phyloP scores from a whole-genome alignment of 176 grass and related monocot species.

The Phoenix roebelenii region DNA sequence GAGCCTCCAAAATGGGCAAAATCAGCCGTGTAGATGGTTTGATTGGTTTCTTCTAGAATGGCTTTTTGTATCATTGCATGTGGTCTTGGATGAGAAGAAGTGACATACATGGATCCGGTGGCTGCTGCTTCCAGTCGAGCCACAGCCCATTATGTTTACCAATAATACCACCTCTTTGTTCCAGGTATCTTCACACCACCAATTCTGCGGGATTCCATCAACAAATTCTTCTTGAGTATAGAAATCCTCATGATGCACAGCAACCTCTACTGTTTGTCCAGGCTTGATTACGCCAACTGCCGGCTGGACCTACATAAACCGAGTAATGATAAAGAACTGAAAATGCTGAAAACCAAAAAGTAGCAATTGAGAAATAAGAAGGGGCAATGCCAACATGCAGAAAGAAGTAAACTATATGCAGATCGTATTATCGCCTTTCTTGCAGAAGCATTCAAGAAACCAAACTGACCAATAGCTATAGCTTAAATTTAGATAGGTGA shows the following conservation, averaged over 20 bases:
- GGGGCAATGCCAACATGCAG: too few relatives aligned
- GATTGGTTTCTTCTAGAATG: conserved; percentile 48
- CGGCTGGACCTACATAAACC: conserved; percentile 54
- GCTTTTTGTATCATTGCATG: conserved; percentile 3
- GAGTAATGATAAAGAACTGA: neutral
- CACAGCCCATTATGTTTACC: conserved; percentile 54
- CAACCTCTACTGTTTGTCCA: conserved; percentile 58
- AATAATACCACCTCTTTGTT: conserved; percentile 59
- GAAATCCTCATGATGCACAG: conserved; percentile 73
- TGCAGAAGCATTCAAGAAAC: too few relatives aligned
- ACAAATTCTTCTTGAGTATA: conserved; percentile 76
- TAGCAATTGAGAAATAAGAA: too few relatives aligned
- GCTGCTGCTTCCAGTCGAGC: conserved; percentile 43
- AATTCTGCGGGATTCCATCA: conserved; percentile 86
- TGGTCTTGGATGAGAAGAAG: conserved; percentile 31
- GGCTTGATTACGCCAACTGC: conserved; percentile 61
- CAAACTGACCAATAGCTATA: too few relatives aligned
- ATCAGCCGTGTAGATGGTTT: conserved; percentile 41
- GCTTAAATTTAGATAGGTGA: too few relatives aligned
- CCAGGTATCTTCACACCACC: conserved; percentile 80
- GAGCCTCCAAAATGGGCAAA: conserved; percentile 38
- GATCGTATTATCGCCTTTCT: too few relatives aligned
- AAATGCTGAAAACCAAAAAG: too few relatives aligned
- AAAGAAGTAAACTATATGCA: too few relatives aligned
- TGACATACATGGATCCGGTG: conserved; percentile 61